A percentile compares a stretch with the other conserved stretches of the same genome.
Conservation (phyloP, 2,329 filamentous ascomycete species). For the Balansia obtecta region DNA sequence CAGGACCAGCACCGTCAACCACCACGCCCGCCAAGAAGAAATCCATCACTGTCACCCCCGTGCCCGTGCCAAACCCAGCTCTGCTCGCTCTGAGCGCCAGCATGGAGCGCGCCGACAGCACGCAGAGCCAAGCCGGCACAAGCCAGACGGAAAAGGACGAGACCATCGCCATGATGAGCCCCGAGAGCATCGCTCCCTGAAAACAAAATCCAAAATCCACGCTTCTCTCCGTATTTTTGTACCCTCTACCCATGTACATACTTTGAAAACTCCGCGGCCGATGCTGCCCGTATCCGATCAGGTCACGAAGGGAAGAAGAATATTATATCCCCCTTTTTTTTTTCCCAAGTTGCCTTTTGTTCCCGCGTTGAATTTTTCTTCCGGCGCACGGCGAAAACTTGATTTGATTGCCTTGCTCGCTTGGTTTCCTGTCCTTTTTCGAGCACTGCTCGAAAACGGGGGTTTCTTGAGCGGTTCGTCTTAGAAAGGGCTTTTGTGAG, state of each 20-base stretch:
- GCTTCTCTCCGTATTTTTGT: neutral
- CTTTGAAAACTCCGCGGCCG: neutral
- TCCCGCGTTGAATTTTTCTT: neutral
- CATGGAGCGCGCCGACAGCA: slow-evolving; percentile 49
- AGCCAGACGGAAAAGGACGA: slow-evolving; percentile 58
- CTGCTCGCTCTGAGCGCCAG: slow-evolving; percentile 27
- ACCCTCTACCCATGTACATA: neutral
- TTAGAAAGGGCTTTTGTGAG: too few species aligned
- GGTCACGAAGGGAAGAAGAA: neutral
- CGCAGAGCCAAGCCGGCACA: slow-evolving; percentile 43
- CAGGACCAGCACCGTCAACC: slow-evolving; percentile 18
- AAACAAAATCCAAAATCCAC: neutral
- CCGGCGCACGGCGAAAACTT: neutral
- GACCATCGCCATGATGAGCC: slow-evolving; percentile 69
- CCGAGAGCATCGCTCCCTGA: slow-evolving; percentile 55
- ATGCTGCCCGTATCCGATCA: neutral
- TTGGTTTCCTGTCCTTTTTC: neutral
- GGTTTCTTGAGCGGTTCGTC: neutral
- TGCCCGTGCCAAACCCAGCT: slow-evolving; percentile 22
- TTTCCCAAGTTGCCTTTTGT: neutral
- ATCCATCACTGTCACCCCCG: slow-evolving; percentile 23
- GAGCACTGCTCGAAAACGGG: too few species aligned
- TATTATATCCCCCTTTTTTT: too few species aligned
- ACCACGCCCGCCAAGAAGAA: slow-evolving; percentile 43
- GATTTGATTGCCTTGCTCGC: neutral